A percentile compares a stretch with the other conserved stretches of the same genome.
Evolutionary conservation across 2,329 filamentous ascomycete genomes (phyloP).

Genomic region (Zymoseptoria pseudotritici): DNA sequence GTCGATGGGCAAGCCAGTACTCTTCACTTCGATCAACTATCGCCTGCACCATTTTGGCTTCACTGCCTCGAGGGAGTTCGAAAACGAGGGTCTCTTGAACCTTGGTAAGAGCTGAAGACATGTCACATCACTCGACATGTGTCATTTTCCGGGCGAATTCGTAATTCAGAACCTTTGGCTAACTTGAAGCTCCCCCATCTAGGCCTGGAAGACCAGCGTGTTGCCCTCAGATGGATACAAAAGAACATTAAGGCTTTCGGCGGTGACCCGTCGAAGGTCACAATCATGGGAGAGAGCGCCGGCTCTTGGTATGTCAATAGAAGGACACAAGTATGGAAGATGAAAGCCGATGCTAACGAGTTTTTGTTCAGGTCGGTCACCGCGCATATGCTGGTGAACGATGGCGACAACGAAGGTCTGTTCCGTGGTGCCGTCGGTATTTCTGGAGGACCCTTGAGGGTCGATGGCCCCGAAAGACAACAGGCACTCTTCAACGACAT

Average conservation of each 20-base stretch:
- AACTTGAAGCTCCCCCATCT: not conserved
- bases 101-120: not conserved
- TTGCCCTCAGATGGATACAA: slow-evolving; percentile 39
- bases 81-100: slow-evolving; percentile 46
- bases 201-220: slow-evolving; percentile 34
- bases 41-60: slow-evolving; percentile 62
- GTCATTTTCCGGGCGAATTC: no score
- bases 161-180: no score
- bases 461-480: slow-evolving; percentile 6
- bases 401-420: slow-evolving; percentile 31
- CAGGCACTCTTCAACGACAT: slow-evolving; percentile 49
- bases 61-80: slow-evolving; percentile 48
- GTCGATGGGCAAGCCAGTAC: slow-evolving; percentile 13
- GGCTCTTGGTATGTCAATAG: slow-evolving; percentile 27
- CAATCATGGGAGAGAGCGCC: slow-evolving; percentile 18
- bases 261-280: slow-evolving; percentile 18
- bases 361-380: slow-evolving; percentile 31
- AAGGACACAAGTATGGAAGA: no score
- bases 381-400: slow-evolving; percentile 45
- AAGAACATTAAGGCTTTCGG: slow-evolving; percentile 37
- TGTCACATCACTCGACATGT: no score
- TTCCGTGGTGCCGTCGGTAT: slow-evolving; percentile 6
- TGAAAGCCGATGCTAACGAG: not conserved
- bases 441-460: slow-evolving; percentile 5
- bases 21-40: slow-evolving; percentile 38